Evolutionary conservation across 345 rosid species (phyloP).

Genomic region (Garcia nutans): DNA sequence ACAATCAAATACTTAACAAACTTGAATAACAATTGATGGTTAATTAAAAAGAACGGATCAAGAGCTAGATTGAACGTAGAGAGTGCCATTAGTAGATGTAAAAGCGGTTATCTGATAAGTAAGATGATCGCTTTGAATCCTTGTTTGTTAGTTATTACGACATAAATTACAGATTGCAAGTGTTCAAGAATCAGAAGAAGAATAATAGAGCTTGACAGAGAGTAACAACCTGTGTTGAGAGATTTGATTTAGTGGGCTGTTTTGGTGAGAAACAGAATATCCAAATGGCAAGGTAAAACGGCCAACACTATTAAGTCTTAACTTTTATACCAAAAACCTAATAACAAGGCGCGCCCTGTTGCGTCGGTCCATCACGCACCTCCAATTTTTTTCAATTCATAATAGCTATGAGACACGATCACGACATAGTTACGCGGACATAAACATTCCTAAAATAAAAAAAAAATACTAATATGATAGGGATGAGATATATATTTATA

Average conservation of each 20-base stretch:
- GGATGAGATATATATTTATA: too few relatives aligned
- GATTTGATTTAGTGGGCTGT: neutral
- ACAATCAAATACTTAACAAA: neutral
- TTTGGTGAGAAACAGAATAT: conserved; percentile 4
- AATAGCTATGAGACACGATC: too few relatives aligned
- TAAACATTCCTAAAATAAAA: too few relatives aligned
- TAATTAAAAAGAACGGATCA: neutral
- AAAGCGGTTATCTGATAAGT: neutral
- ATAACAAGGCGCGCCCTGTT: neutral
- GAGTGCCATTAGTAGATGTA: too few relatives aligned
- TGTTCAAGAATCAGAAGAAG: neutral
- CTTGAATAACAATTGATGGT: neutral
- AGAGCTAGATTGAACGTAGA: neutral
- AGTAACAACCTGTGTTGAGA: neutral
- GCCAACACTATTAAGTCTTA: neutral
- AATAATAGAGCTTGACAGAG: neutral
- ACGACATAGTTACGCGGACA: too few relatives aligned
- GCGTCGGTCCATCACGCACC: neutral
- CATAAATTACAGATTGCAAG: neutral
- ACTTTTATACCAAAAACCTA: conserved; percentile 8
- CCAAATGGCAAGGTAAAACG: neutral
- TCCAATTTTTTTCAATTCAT: neutral
- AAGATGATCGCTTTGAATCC: neutral
- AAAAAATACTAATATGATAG: too few relatives aligned
- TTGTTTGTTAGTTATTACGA: too few relatives aligned